These are phyloP conservation scores for Bruguiera sexangula DNA, from an alignment of 345 rosid species.

Conservation along the genomic window DNA sequence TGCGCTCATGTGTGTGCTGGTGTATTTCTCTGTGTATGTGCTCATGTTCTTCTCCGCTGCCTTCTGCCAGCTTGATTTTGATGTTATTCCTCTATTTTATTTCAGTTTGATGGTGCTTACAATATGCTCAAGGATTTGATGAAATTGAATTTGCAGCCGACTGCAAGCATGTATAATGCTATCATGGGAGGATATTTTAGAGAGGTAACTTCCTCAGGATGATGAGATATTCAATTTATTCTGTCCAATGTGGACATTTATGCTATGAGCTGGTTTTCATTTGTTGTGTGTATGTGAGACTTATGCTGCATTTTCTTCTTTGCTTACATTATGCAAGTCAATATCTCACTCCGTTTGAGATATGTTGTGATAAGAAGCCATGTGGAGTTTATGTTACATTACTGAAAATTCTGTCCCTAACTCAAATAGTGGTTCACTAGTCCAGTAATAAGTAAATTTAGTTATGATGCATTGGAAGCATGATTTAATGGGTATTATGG, in stretches of 20 bases:
- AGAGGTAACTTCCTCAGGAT: slow-evolving; percentile 46
- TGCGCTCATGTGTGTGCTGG: not conserved
- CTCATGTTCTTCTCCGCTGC: not conserved
- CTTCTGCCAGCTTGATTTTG: not conserved
- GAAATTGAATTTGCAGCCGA: slow-evolving; percentile 55
- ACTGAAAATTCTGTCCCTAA: too few species aligned
- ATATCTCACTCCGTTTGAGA: too few species aligned
- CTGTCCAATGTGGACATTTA: slow-evolving; percentile 2
- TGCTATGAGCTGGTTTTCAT: not conserved
- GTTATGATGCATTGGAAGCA: not conserved
- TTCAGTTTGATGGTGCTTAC: slow-evolving; percentile 80
- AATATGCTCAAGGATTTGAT: slow-evolving; percentile 54
- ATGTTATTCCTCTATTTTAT: not conserved
- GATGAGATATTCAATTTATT: slow-evolving; percentile 6
- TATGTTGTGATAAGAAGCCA: too few species aligned
- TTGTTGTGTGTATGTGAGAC: not conserved
- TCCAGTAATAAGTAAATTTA: too few species aligned
- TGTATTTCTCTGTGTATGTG: not conserved
- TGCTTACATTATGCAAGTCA: not conserved
- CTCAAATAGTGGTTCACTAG: too few species aligned
- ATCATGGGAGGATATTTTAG: slow-evolving; percentile 77
- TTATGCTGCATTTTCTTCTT: not conserved
- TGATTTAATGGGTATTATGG: not conserved
- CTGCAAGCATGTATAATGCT: slow-evolving; percentile 63
- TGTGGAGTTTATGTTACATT: too few species aligned